Base-by-base conservation (phyloP, 768 basidiomycete genomes). In the Tricholoma hemisulphureum region DNA sequence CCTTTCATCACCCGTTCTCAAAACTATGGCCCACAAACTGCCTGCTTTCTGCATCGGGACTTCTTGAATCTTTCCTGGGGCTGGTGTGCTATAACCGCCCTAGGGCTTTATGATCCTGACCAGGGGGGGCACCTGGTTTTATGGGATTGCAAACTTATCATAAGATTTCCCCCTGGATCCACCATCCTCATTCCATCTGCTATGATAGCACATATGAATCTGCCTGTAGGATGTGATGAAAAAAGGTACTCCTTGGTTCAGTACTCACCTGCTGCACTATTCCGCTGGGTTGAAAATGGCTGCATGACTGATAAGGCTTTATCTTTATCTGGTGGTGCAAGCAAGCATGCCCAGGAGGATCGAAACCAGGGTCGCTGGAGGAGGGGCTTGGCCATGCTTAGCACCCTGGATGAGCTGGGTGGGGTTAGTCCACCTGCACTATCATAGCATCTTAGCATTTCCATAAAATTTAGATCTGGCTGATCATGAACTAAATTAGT, bases 121-220 rank as follows among this genome's bases (percentile, higher is more conserved):
- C n/a, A 24, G n/a, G 55, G 55, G 7, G 55, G 55, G 11, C 55
- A 56, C 34, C 21, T 56, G 13, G 29, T 56, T 9, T 31, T 56
- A 3, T 56, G 45, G 55, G 55, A 56, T 18, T n/a, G 28, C 21
- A 9, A 16, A 6, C 29, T 23, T 2, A 34, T 56, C 5, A 49
- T 56, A 21, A 10, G 48, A n/a, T 56, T 56, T n/a, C 49, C 49
- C 18, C 49, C 49, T 28, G 49, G 49, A 5, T 50, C 34, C 43
- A 26, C 24, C 21, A 24, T 49, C 3, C 21, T 56, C 16, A 49
- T 56, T 14, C 55, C 55, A 2, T 56, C 46, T 9, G 55, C 55
- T n/a, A 50, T 34, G 8, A 56, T 56, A 9, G 31, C 46, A 3
- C 55, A 49, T n/a, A 29, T 34, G 24, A 56, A 56, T n/a, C 5